Percentiles rank a stretch among this genome's conserved stretches.
Conservation (phyloP, 169 alveolate genomes). For the Babesia ovata region DNA sequence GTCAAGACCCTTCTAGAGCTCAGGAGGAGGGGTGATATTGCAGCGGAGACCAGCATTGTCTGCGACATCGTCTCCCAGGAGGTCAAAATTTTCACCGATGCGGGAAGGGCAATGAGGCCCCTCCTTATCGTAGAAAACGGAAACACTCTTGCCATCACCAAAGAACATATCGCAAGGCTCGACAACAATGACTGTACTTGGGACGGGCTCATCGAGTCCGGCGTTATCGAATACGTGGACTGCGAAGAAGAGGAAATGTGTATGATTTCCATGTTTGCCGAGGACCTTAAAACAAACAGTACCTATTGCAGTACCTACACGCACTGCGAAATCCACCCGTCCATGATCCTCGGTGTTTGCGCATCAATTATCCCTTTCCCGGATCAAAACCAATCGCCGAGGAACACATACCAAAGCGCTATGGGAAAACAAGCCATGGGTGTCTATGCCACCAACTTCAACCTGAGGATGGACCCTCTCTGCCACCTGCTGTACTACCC, state of each 20-base stretch:
- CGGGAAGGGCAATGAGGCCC: constrained; percentile 99
- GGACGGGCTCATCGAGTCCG: constrained; percentile 90
- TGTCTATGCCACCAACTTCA: constrained; percentile 96
- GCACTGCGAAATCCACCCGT: constrained; percentile 99
- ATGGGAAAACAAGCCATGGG: constrained; percentile 99
- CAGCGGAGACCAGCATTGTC: constrained; percentile 95
- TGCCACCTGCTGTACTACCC: constrained; percentile 98
- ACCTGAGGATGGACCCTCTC: constrained; percentile 97
- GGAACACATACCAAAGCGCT: constrained; percentile 99
- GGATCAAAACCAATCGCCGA: constrained; percentile 99
- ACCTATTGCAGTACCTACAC: constrained; percentile 93
- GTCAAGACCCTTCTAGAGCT: constrained; percentile 84
- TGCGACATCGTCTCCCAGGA: constrained; percentile 91
- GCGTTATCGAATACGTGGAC: constrained; percentile 98
- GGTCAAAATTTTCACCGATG: constrained; percentile 96
- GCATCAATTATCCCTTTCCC: constrained; percentile 99
- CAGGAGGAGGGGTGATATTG: constrained; percentile 90
- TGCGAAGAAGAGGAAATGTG: constrained; percentile 99
- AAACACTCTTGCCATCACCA: constrained; percentile 83
- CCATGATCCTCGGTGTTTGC: constrained; percentile 99
- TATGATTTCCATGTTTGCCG: constrained; percentile 98
- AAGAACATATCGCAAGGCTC: constrained; percentile 75
- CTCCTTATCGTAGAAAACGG: constrained; percentile 93
- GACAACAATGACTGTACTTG: constrained; percentile 73
- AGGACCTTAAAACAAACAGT: constrained; percentile 85